phyloP scores from a whole-genome alignment of 208 protist species.

The Hexamita inflata region DNA sequence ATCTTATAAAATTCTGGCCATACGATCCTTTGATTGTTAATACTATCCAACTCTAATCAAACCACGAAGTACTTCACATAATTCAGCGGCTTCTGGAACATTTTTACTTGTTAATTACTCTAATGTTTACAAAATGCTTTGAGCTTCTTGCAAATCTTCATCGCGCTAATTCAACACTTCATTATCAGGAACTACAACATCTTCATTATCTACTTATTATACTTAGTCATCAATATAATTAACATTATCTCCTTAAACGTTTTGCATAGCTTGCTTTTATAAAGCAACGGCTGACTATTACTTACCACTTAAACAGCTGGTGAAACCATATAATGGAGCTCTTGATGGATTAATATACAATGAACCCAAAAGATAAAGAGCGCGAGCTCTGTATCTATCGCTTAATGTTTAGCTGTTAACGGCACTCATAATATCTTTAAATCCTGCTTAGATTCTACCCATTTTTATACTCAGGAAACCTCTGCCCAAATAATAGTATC shows the following conservation, averaged over 20 bases:
- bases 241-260: background rate
- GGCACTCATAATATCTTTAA: background rate
- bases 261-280: background rate
- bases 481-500: constrained; percentile 10
- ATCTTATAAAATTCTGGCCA: constrained; percentile 13
- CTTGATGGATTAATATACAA: constrained; percentile 11
- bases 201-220: background rate
- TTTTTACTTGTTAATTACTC: background rate
- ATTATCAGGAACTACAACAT: background rate
- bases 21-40: background rate
- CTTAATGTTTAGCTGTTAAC: background rate
- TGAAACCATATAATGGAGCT: constrained; percentile 4
- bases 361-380: background rate
- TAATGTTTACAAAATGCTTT: background rate
- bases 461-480: constrained; percentile 7
- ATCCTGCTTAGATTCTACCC: background rate
- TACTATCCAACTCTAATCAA: constrained; percentile 6
- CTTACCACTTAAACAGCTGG: background rate
- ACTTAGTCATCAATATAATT: background rate
- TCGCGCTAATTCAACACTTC: background rate
- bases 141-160: background rate
- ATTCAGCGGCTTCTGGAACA: background rate
- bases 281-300: constrained; percentile 1
- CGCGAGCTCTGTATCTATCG: background rate
- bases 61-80: background rate